phyloP scores from a whole-genome alignment of 1,284 basidiomycete genomes.

The Coriolopsis trogii region DNA sequence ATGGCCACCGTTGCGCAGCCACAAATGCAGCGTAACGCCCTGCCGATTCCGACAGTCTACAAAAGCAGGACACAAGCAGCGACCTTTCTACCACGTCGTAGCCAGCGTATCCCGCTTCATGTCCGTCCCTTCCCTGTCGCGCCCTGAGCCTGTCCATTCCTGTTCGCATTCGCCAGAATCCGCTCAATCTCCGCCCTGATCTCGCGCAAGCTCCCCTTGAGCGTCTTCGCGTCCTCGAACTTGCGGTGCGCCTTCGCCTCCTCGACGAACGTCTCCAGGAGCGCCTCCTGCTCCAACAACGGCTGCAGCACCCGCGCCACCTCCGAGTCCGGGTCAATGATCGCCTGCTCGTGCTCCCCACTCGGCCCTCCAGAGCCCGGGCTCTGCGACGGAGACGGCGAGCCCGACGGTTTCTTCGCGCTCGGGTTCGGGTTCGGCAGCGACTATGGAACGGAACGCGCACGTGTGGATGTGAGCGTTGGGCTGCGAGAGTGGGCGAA shows the following conservation, averaged over 20 bases:
- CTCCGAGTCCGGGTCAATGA: conserved; percentile 66
- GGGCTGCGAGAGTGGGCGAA: background rate
- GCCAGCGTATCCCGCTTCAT: no score
- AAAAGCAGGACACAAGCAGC: no score
- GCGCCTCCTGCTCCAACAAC: conserved; percentile 86
- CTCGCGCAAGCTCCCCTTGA: conserved; percentile 76
- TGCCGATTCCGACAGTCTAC: no score
- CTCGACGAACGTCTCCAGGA: conserved; percentile 81
- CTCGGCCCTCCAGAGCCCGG: no score
- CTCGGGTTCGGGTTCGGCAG: no score
- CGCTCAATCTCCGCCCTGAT: conserved; percentile 81
- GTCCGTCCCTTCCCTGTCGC: no score
- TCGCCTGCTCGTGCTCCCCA: conserved; percentile 33
- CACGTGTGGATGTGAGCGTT: no score
- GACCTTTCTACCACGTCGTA: no score
- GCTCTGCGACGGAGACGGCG: conserved; percentile 26
- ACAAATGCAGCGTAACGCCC: no score
- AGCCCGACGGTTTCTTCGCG: conserved; percentile 38
- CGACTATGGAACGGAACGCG: no score
- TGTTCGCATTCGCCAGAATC: conserved; percentile 52
- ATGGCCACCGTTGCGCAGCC: no score
- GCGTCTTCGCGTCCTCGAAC: conserved; percentile 85
- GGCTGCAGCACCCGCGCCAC: conserved; percentile 79
- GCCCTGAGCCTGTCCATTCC: no score
- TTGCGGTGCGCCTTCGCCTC: conserved; percentile 85